Conservation (phyloP, 306 rosid genomes). For the Cucurbita pepo region DNA sequence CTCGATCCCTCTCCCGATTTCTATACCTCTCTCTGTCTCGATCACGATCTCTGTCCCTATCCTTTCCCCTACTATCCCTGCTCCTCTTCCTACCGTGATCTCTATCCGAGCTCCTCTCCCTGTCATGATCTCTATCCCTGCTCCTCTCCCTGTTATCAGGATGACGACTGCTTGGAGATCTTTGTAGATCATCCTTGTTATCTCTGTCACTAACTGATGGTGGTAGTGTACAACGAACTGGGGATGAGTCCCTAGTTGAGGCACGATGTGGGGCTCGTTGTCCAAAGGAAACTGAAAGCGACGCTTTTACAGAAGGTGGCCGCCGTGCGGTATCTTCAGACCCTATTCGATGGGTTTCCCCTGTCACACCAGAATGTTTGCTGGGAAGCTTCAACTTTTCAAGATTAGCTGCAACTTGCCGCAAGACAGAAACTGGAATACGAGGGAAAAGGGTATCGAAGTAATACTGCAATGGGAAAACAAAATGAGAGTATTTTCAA, state of each 20-base stretch:
- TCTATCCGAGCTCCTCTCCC: constrained; percentile 30
- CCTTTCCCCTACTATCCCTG: constrained; percentile 9
- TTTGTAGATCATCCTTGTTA: constrained; percentile 31
- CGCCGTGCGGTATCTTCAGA: constrained; percentile 97
- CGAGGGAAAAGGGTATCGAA: constrained; percentile 97
- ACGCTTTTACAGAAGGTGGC: constrained; percentile 95
- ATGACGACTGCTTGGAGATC: constrained; percentile 40
- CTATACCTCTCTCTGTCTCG: constrained; percentile 5
- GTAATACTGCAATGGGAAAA: constrained; percentile 66
- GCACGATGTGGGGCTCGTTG: constrained; percentile 99
- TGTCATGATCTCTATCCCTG: constrained; percentile 11
- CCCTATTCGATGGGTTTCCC: constrained; percentile 77
- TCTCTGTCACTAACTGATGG: constrained; percentile 40
- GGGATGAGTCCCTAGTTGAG: constrained; percentile 91
- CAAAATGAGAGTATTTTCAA: constrained; percentile 12
- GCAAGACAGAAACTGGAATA: constrained; percentile 89
- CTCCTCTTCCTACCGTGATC: constrained; percentile 9
- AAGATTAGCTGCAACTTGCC: constrained; percentile 67
- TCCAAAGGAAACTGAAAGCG: constrained; percentile 96
- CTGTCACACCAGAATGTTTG: constrained; percentile 65
- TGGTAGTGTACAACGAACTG: constrained; percentile 66
- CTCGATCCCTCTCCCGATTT: constrained; percentile 6
- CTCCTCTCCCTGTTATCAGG: constrained; percentile 36
- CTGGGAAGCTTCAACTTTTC: constrained; percentile 77
- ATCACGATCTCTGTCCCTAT: constrained; percentile 21